Percentiles rank a stretch among this genome's conserved stretches.
Conservation (phyloP, 176 grass and related monocot species). For the barley (Hordeum vulgare) region MorexV3_pseudomolecules_assembly NC_058524.1:630072976-630073475, state of each 20-base stretch:
- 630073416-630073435: too few species aligned
- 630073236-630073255: background rate
- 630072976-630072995: too few species aligned
- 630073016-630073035: too few species aligned
- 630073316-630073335: background rate
- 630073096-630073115: background rate
- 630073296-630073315: background rate
- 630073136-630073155: background rate
- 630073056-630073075: background rate
- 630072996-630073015: too few species aligned
- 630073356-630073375: too few species aligned
- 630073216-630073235: background rate
- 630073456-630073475: too few species aligned
- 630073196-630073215: background rate
- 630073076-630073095: background rate
- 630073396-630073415: too few species aligned
- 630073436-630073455: too few species aligned
- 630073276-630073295: too few species aligned
- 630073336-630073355: background rate
- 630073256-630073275: background rate
- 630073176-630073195: background rate
- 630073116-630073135: too few species aligned
- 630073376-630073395: too few species aligned
- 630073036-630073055: fast-evolving
- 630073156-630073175: background rate